Evolutionary conservation across 2,329 filamentous ascomycete genomes (phyloP).

Genomic region (Epicoccum sorghinum): DNA sequence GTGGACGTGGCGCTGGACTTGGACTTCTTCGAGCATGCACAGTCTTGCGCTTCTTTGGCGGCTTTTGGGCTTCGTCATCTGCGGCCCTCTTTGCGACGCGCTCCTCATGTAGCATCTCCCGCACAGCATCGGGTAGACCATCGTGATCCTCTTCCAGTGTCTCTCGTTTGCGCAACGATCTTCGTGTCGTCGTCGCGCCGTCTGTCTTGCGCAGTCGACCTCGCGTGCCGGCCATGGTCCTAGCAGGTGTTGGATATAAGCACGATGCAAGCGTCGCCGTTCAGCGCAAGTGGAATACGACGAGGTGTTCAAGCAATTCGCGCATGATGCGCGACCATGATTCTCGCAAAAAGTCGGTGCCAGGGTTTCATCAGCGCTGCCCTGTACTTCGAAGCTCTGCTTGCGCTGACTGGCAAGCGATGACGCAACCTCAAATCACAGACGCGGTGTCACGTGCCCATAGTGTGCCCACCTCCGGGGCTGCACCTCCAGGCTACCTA

Average conservation of each 20-base stretch:
- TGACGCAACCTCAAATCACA: conserved; percentile 16
- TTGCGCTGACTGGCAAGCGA: conserved; percentile 3
- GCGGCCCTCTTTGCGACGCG: conserved; percentile 36
- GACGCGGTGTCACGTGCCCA: conserved; percentile 3
- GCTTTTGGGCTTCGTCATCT: conserved; percentile 40
- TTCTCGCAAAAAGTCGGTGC: background rate
- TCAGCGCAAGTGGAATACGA: background rate
- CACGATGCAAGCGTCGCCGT: background rate
- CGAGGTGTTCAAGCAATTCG: background rate
- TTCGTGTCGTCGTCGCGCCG: conserved; percentile 23
- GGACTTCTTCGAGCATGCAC: conserved; percentile 14
- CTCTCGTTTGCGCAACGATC: conserved; percentile 32
- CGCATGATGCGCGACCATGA: background rate
- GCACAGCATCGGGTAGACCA: conserved; percentile 51
- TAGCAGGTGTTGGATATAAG: background rate
- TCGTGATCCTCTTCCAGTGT: conserved; percentile 29
- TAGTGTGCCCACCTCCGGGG: no score
- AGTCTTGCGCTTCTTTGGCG: conserved; percentile 48
- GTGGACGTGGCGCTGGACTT: conserved; percentile 6
- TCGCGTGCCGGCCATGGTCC: conserved; percentile 38
- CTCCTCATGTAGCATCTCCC: conserved; percentile 54
- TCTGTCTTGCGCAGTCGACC: conserved; percentile 30
- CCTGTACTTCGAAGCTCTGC: background rate
- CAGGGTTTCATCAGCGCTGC: background rate
- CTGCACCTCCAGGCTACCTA: no score